phyloP scores from a whole-genome alignment of 495 filamentous ascomycete genomes.

The Podospora conica region DNA sequence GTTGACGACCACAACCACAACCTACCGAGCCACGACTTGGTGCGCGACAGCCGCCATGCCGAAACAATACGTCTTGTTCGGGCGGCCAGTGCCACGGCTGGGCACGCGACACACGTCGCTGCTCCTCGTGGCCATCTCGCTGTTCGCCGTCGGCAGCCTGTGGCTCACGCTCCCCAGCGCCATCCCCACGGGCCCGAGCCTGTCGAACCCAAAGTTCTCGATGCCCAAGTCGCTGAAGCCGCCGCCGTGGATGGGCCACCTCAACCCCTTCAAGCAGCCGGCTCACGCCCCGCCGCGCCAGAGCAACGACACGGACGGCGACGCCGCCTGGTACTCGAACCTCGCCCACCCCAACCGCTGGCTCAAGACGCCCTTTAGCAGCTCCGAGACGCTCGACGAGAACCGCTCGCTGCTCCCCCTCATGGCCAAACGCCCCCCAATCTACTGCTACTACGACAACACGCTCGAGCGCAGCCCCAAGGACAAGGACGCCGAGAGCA shows the following conservation, averaged over 20 bases:
- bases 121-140: constrained; percentile 37
- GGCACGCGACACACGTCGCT: constrained; percentile 39
- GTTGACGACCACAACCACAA: not conserved
- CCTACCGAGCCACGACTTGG: not conserved
- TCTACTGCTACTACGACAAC: constrained; percentile 89
- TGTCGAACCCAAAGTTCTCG: constrained; percentile 37
- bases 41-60: constrained; percentile 37
- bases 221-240: constrained; percentile 40
- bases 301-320: constrained; percentile 70
- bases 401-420: constrained; percentile 82
- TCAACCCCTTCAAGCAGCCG: constrained; percentile 58
- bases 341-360: constrained; percentile 55
- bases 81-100: constrained; percentile 39
- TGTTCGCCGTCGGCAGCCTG: constrained; percentile 43
- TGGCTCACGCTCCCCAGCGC: constrained; percentile 43
- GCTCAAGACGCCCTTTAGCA: constrained; percentile 79
- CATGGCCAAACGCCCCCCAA: constrained; percentile 59
- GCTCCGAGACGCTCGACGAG: constrained; percentile 76
- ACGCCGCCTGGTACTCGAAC: constrained; percentile 78
- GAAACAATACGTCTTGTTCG: constrained; percentile 42
- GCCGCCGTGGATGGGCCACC: constrained; percentile 36
- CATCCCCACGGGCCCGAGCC: constrained; percentile 33
- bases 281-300: constrained; percentile 70
- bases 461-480: constrained; percentile 54
- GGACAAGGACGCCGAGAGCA: constrained; percentile 62